Base-by-base conservation (phyloP, 257 asterid species). In the Solanum chaucha region DNA sequence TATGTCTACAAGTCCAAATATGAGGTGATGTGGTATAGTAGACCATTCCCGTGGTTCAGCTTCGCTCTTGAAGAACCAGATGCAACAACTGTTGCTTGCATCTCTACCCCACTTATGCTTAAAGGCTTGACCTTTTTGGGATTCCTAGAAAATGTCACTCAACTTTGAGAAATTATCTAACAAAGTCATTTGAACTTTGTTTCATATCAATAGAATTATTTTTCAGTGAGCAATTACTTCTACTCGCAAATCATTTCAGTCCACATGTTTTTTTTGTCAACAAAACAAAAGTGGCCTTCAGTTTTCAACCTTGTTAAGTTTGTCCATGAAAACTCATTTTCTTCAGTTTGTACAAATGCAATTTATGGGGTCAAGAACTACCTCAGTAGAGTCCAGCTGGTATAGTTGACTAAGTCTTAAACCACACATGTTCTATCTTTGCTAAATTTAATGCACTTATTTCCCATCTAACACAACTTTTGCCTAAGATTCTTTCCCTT, bases 251-350 rank as follows among this genome's bases (percentile, higher is more conserved):
- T 84, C 70, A 12, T 35, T 22, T 17, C 65, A 5, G 7, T 28
- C 86, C 89, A 89, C 87, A 51, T 89, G 89, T 73, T 7, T 44
- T 55, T 44, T 86, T 34, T 83, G 36, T 32, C 35, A 80, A 85
- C 90, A 67, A 77, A 64, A 75, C 26, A 36, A 5, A 40, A 84
- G 55, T 61, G 58, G 44, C 22, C 71, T 84, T 30, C 17, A 26
- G 17, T 19, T 38, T 58, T 78, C 38, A 78, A 78, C 40, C 64
- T 78, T 24, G 84, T 44, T 78, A 22, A 5, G 55, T 35, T 36
- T 61, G 22, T 65, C 28, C 72, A n/a, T n/a, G 34, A n/a, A 26
- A 9, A 32, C 51, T 67, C 32, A 81, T 44, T 24, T 20, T 4
- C 51, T 46, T 32, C 61, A 6, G 22, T 41, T 41, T 77, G 84